Base-by-base conservation (phyloP, 495 filamentous ascomycete species). In the Recurvomyces mirabilis region DNA sequence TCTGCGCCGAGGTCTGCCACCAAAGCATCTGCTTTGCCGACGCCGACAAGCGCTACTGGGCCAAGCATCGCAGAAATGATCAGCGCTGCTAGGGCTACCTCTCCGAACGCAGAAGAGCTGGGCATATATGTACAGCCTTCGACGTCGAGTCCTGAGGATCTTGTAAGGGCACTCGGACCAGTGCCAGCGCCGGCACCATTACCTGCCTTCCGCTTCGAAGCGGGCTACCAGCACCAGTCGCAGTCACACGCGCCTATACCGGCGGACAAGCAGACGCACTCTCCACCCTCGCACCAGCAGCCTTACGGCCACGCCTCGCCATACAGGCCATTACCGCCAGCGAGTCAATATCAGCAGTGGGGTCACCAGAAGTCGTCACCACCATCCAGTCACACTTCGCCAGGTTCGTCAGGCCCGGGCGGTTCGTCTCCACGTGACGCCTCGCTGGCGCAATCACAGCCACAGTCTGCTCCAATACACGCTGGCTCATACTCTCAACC, bases 161-260 rank as follows among this genome's bases (percentile, higher is more conserved):
- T 51, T 11, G 37, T 51, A 5, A 32, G 36, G 15, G 48, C 48
- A 3, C 41, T 51, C 10, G 48, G 48, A 1, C 48, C 48, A 5
- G 26, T 41, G n/a, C n/a, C n/a, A n/a, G n/a, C n/a, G n/a, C 41
- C 48, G n/a, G 33, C 40, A 22, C 46, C 46, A 1, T 18, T 38
- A 11, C 22, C 43, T 10, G 18, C 21, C 20, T 34, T 34, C 41
- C 29, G 36, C 21, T 37, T 35, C 30, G 17, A 24, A n/a, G 9
- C 30, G 9, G 9, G 14, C 19, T 31, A n/a, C n/a, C n/a, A n/a
- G n/a, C n/a, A n/a, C n/a, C n/a, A n/a, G n/a, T n/a, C n/a, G n/a
- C n/a, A n/a, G n/a, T n/a, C n/a, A n/a, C n/a, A n/a, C n/a, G n/a
- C n/a, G n/a, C n/a, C n/a, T n/a, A n/a, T n/a, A n/a, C n/a, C 22